Evolutionary conservation across 306 rosid species (phyloP).

Genomic region (Crotalaria pallida): DNA sequence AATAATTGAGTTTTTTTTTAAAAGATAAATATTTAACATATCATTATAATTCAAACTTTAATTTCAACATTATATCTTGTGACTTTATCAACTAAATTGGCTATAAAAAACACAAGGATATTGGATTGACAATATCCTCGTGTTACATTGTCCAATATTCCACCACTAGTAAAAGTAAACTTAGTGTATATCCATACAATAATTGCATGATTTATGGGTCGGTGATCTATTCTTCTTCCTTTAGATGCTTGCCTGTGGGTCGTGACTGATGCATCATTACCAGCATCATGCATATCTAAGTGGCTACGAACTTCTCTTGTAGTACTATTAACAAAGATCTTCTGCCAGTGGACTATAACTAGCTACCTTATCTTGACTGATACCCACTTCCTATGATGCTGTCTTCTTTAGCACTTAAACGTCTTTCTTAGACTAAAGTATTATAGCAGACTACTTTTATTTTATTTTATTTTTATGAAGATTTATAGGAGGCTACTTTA

Average conservation of each 20-base stretch:
- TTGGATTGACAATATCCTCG: neutral
- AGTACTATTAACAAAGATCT: neutral
- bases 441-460: constrained; percentile 2
- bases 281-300: constrained; percentile 12
- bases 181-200: neutral
- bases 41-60: no score
- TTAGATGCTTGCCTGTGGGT: neutral
- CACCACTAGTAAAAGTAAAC: neutral
- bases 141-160: neutral
- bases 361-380: constrained; percentile 24
- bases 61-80: no score
- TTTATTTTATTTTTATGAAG: no score
- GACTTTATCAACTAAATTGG: no score
- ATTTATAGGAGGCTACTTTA: no score
- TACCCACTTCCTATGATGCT: constrained; percentile 14
- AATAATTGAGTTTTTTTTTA: no score
- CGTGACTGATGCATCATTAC: constrained; percentile 11
- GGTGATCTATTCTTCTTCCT: neutral
- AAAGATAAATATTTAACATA: no score
- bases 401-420: constrained; percentile 17
- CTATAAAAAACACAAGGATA: neutral
- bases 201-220: constrained; percentile 6
- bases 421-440: constrained; percentile 22
- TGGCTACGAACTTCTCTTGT: constrained; percentile 22
- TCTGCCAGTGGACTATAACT: neutral